Evolutionary conservation across 495 filamentous ascomycete genomes (phyloP), one percentile per base, ranked within the genome.

Genomic region (Aspergillus sclerotioniger): DNA sequence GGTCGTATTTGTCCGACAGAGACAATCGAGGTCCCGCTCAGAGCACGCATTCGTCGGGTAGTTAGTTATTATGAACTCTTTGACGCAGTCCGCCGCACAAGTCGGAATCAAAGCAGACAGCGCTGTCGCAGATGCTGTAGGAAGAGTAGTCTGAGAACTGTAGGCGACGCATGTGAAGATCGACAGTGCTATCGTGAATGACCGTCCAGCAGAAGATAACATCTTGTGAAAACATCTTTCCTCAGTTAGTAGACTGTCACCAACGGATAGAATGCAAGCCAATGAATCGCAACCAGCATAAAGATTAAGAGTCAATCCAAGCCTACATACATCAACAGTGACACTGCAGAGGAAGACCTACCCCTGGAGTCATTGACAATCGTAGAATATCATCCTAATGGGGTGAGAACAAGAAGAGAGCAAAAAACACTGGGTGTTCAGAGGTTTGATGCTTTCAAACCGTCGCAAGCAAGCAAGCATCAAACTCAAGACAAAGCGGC

Each of bases 21-120:
- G 73, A 63, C 87, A 91, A 59, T 73, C 70, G 58, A 89, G 66
- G 41, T 83, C 74, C 33, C 77, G 76, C 51, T 64, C 61, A n/a
- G 76, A 74, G 66, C 82, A 86, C 57, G 64, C 66, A 55, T 71
- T 71, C 13, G 62, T 62, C 44, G 77, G 75, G 62, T 85, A 90
- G 67, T 87, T 82, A 54, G 76, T 65, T 21, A 69, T 59, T 63
- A 90, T 76, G 68, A 89, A 90, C 29, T 79, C 80, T 53, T 74
- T 61, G 55, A 90, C 74, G 63, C 89, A 92, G 12, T 63, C 54
- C 63, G 77, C 75, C 31, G 87, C 88, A 67, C 89, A 92, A 4
- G 70, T 48, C n/a, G 88, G 89, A 44, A 90, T 74, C 48, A 80
- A 57, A 39, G 59, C 56, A 45, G 67, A 64, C 37, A 77, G 59